Evolutionary conservation across 371 early-diverging fungal genomes (phyloP), one percentile per base, ranked within the genome.

Genomic region (Phascolomyces articulosus): DNA sequence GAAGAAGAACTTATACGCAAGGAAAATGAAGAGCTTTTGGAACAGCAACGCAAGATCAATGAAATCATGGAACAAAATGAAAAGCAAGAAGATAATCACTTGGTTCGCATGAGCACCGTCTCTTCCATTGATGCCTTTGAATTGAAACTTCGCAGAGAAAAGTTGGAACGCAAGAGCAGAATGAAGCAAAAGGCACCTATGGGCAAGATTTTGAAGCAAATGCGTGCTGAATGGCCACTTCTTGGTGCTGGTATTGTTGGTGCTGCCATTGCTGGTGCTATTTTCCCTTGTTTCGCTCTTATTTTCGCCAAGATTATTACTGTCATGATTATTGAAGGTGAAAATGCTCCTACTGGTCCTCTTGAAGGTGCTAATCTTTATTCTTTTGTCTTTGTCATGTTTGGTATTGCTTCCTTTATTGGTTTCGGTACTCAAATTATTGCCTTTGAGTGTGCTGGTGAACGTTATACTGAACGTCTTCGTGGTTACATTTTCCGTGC

Each of bases 381-480:
- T 72, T 80, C 92, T 0, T 79, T 92, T 28, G 79, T 90, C 71
- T 94, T 96, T 63, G 73, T 53, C 63, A 70, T 90, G 31, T 49
- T 88, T 40, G 87, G 82, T 23, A 70, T 80, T 24, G 66, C 77
- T 48, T 75, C 81, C 38, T 68, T 86, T 48, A 58, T 85, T 18
- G 76, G 72, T 9, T 64, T 80, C 40, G 64, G 79, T 16, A 55
- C 69, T 9, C 75, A 70, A 23, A 69, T 68, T 16, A 60, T 66
- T 47, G 47, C 72, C 13, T 80, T 82, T 58, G 79, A 76, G 59
- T 51, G 73, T 34, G 70, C 79, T 8, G 80, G 82, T 55, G 87
- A 85, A 67, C 73, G 68, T 6, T 72, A 90, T 55, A 88, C 89
- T 13, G 68, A 75, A 18, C 82, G 88, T 40, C 65, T 91, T 21